Conservation (phyloP, 169 alveolate genomes). For the Plasmodium fragile region DNA sequence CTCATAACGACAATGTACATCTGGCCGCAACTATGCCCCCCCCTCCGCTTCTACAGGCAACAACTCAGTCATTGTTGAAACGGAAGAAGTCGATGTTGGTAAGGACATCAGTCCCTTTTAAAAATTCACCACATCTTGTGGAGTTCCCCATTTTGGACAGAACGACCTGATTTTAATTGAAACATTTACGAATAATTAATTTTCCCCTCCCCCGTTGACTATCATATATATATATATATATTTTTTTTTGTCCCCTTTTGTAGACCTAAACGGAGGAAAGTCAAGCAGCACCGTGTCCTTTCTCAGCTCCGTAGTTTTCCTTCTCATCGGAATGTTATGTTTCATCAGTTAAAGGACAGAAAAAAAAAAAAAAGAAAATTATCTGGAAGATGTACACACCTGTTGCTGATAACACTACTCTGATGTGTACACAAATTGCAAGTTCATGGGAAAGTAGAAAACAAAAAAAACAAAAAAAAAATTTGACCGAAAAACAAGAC, state of each 20-base stretch:
- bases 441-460: slow-evolving; percentile 2
- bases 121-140: not conserved
- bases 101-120: not conserved
- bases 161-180: not conserved
- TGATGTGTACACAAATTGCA: slow-evolving; percentile 6
- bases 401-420: not conserved
- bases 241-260: slow-evolving; percentile 14
- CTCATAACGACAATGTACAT: not conserved
- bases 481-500: not conserved
- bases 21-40: not conserved
- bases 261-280: slow-evolving; percentile 24
- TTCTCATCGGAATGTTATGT: slow-evolving; percentile 7
- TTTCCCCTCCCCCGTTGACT: not conserved
- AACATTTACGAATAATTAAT: not conserved
- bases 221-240: too few species aligned
- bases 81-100: slow-evolving; percentile 33
- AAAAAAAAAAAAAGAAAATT: not conserved
- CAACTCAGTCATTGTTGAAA: slow-evolving; percentile 26
- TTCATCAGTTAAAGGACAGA: slow-evolving; percentile 13
- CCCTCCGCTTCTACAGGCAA: not conserved
- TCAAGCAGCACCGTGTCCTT: slow-evolving; percentile 34
- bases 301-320: slow-evolving; percentile 26
- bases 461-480: slow-evolving; percentile 74
- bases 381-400: not conserved
- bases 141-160: not conserved